Base-by-base conservation (phyloP, 1,284 basidiomycete species). In the Tylopilus sp. region DNA sequence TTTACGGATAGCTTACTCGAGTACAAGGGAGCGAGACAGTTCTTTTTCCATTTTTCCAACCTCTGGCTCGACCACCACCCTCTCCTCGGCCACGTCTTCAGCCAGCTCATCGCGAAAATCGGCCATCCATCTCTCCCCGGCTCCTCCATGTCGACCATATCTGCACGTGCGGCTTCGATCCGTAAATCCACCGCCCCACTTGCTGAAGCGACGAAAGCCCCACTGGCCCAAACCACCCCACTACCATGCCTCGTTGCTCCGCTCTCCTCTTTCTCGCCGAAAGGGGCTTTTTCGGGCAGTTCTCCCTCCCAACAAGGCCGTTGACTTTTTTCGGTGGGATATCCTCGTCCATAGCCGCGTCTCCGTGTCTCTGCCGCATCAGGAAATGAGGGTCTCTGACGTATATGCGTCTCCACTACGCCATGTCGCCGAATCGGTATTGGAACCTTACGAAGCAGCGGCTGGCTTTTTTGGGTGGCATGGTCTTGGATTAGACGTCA, bases 241-340 rank as follows among this genome's bases (percentile, higher is more conserved):
- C 33, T 79, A 79, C 32, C 77, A 76, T 19, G 68, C 77, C 53
- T 65, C 77, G 18, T 24, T 76, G 12, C 77, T 76, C 54, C 75
- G 77, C 16, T 69, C 77, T 0, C 73, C 75, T 49, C 58, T 78
- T 1, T 76, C 77, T 19, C 69, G 47, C 29, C 68, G 78, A 18
- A 78, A 73, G 18, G 73, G 74, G 24, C 65, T 69, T 55, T 78
- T 78, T 36, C 60, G 75, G 24, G 67, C 67, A 39, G 59, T 77
- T 0, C 66, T 74, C 29, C 54, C 68, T 3, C 68, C 76, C 9
- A 57, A 41, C 19, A 58, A 65, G 41, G 70, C 72, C 4, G 57
- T 74, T 55, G 71, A 78, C 62, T 78, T 77, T 44, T 78, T 76
- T 62, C 73, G 68, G 1, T 63, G 68, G 67, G 74, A 75, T 54